phyloP scores from a whole-genome alignment of 805 yeast genomes.

The Candida sphagnicola region DNA sequence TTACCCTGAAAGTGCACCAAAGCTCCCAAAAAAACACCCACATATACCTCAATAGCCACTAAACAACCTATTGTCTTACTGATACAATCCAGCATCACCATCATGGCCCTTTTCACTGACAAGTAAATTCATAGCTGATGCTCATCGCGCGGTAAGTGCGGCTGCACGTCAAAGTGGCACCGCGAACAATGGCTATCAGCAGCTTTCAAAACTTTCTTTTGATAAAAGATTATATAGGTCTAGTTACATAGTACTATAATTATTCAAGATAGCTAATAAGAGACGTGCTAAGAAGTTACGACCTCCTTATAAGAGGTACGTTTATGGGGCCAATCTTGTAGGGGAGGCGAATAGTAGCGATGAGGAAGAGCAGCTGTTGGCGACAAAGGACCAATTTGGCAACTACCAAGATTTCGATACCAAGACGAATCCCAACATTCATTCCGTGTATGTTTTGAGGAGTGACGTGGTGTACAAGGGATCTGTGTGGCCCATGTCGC shows the following conservation, averaged over 20 bases:
- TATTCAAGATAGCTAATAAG: conserved; percentile 70
- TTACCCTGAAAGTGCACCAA: no score
- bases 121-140: no score
- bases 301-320: conserved; percentile 77
- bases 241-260: not conserved
- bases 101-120: no score
- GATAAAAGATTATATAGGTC: no score
- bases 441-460: conserved; percentile 31
- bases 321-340: conserved; percentile 41
- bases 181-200: no score
- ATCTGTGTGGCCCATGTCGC: conserved; percentile 46
- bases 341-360: conserved; percentile 20
- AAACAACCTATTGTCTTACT: no score
- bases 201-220: no score
- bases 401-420: conserved; percentile 22
- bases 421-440: conserved; percentile 24
- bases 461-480: conserved; percentile 16
- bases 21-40: no score
- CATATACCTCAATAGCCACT: no score
- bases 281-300: conserved; percentile 78
- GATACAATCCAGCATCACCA: no score
- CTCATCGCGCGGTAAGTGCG: no score
- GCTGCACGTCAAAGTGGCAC: no score
- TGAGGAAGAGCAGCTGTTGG: conserved; percentile 20
- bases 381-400: conserved; percentile 13